These are phyloP conservation scores for Talaromyces sp. DNA, from an alignment of 2,329 filamentous ascomycete genomes.

Conservation along the genomic window DNA sequence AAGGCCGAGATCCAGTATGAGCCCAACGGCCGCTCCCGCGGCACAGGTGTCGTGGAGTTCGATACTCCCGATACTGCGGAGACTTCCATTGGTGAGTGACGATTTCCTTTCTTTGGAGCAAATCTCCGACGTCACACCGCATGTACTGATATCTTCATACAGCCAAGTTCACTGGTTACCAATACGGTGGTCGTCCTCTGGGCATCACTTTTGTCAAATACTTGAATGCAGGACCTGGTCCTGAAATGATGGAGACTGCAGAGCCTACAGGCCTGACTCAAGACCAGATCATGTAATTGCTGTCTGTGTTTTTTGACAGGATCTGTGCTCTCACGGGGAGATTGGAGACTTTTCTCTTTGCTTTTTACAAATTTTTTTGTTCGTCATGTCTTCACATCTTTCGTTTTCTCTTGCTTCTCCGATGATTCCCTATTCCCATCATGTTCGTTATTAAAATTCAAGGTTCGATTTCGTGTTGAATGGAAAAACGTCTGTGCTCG, in stretches of 20 bases:
- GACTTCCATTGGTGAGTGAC: conserved; percentile 72
- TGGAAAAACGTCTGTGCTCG: conserved; percentile 18
- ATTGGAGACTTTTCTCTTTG: not conserved
- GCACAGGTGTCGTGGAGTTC: conserved; percentile 95
- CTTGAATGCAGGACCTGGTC: conserved; percentile 63
- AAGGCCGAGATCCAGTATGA: conserved; percentile 99
- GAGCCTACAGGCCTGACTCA: conserved; percentile 78
- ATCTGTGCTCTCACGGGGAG: conserved; percentile 2
- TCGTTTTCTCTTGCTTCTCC: conserved; percentile 10
- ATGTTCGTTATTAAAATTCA: conserved; percentile 9
- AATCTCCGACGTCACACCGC: conserved; percentile 3
- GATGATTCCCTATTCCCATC: conserved; percentile 29
- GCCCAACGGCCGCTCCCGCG: conserved; percentile 89
- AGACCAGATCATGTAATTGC: conserved; percentile 89
- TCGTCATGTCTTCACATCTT: conserved; percentile 5
- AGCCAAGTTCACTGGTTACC: conserved; percentile 96
- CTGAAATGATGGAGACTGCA: conserved; percentile 80
- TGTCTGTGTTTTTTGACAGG: not conserved
- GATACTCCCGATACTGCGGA: conserved; percentile 81
- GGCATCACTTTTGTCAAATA: conserved; percentile 95
- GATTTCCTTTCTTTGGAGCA: not conserved
- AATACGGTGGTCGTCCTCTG: conserved; percentile 92
- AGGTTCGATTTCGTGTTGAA: conserved; percentile 11
- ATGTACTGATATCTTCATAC: conserved; percentile 24
- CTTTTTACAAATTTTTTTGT: conserved; percentile 3